Conservation (phyloP, 176 grass and related monocot genomes). For the Hsuehochloa calcarea region DNA sequence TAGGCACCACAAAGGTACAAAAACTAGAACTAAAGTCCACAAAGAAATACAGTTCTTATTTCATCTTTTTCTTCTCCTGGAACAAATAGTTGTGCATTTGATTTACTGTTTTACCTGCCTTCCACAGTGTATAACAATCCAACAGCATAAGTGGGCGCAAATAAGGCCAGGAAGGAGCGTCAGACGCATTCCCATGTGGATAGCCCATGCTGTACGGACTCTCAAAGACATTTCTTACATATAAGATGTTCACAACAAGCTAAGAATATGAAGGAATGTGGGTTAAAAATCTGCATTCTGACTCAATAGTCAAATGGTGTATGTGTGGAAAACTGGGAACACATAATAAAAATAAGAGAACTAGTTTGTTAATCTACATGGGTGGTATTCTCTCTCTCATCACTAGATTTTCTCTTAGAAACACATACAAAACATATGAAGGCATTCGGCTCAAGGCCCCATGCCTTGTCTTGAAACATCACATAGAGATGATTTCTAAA, state of each 20-base stretch:
- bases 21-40: not conserved
- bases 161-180: conserved; percentile 6
- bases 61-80: not conserved
- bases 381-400: not conserved
- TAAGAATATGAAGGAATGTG: not conserved
- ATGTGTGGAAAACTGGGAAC: not conserved
- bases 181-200: not conserved
- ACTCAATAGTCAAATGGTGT: not conserved
- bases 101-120: not conserved
- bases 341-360: not conserved
- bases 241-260: not conserved
- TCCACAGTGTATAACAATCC: not conserved
- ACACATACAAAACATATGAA: conserved; percentile 12
- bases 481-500: not conserved
- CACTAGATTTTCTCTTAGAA: not conserved
- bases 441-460: not conserved
- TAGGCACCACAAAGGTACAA: not conserved
- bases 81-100: not conserved
- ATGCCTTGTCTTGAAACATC: not conserved
- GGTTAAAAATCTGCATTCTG: not conserved
- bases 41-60: not conserved
- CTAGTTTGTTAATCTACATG: not conserved
- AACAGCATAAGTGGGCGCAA: not conserved
- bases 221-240: not conserved
- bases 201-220: not conserved